These are phyloP conservation scores for Rickenella mellea DNA, from an alignment of 768 basidiomycete species.

Conservation along the genomic window DNA sequence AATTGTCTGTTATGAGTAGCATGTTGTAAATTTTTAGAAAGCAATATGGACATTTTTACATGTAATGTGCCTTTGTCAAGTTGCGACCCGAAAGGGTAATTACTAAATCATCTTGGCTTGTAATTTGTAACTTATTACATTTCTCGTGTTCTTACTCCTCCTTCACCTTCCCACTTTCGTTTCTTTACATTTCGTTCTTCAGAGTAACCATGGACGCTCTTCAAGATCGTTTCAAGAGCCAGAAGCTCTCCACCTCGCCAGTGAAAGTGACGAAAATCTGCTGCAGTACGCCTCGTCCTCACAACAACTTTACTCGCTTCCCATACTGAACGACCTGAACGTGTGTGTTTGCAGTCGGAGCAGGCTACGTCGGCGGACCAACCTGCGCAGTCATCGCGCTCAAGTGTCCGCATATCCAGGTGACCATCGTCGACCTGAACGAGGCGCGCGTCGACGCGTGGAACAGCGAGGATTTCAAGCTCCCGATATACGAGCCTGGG, in stretches of 20 bases:
- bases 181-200: neutral
- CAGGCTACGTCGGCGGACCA: constrained; percentile 93
- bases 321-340: constrained; percentile 2
- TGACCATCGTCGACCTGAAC: constrained; percentile 98
- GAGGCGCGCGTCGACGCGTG: constrained; percentile 90
- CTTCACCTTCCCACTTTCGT: neutral
- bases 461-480: constrained; percentile 76
- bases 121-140: too few relatives aligned
- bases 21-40: too few relatives aligned
- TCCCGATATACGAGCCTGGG: constrained; percentile 98
- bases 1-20: too few relatives aligned
- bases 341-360: constrained; percentile 46
- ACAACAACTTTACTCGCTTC: constrained; percentile 9
- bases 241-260: constrained; percentile 17
- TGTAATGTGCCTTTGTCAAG: too few relatives aligned
- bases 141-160: too few relatives aligned
- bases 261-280: constrained; percentile 73
- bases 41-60: too few relatives aligned
- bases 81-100: too few relatives aligned
- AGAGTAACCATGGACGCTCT: neutral
- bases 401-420: constrained; percentile 85
- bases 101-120: too few relatives aligned
- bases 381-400: constrained; percentile 93
- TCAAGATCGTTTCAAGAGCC: neutral
- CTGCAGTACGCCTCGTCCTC: constrained; percentile 53